These are phyloP conservation scores for Gossypium raimondii DNA, from an alignment of 345 rosid species.

Conservation along the genomic window DNA sequence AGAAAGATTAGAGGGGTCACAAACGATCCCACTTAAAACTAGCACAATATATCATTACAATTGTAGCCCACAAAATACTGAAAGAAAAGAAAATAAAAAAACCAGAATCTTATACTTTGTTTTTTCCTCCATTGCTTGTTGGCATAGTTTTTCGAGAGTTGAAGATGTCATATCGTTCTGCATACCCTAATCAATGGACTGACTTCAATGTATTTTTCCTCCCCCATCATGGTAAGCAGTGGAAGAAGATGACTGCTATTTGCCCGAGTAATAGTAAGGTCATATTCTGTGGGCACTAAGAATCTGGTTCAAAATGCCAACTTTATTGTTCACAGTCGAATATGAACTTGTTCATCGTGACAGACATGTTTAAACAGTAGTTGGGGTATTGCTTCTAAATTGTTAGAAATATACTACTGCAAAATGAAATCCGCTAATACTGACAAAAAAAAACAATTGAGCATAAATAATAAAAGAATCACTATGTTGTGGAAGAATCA, in stretches of 20 bases:
- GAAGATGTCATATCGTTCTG: constrained; percentile 28
- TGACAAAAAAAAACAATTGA: too few relatives aligned
- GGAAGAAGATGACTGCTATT: constrained; percentile 37
- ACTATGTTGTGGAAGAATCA: too few relatives aligned
- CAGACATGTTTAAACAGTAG: too few relatives aligned
- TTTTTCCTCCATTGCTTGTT: constrained; percentile 69
- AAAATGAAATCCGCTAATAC: too few relatives aligned
- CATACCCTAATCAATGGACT: constrained; percentile 25
- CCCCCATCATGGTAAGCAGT: constrained; percentile 27
- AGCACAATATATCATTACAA: too few relatives aligned
- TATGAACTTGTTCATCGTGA: constrained; percentile 27
- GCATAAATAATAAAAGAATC: too few relatives aligned
- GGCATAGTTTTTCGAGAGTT: constrained; percentile 67
- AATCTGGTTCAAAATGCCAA: constrained; percentile 64
- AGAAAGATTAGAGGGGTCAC: too few relatives aligned
- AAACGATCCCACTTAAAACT: too few relatives aligned
- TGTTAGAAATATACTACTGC: too few relatives aligned
- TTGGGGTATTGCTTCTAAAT: too few relatives aligned
- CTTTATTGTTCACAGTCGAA: constrained; percentile 39
- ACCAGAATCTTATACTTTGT: constrained; percentile 52
- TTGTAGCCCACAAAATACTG: too few relatives aligned
- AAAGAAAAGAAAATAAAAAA: too few relatives aligned
- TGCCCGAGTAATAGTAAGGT: constrained; percentile 30
- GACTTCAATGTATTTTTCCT: constrained; percentile 22
- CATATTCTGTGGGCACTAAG: constrained; percentile 36